Conservation (phyloP, 2,329 filamentous ascomycete species). For the Ophiostoma montium region DNA sequence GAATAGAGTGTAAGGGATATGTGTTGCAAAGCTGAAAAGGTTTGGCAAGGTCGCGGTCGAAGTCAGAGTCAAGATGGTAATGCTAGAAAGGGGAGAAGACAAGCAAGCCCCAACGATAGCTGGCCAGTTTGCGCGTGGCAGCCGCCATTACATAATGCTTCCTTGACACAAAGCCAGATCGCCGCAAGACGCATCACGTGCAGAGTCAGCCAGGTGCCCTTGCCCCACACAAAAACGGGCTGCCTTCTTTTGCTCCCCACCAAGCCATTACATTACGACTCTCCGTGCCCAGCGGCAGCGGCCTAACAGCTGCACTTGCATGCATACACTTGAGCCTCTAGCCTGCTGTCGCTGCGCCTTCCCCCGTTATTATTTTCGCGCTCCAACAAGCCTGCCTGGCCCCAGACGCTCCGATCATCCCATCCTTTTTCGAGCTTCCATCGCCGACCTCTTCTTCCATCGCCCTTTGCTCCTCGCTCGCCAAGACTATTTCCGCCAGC, state of each 20-base stretch:
- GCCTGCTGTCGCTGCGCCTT: too few relatives aligned
- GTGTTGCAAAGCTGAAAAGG: not conserved
- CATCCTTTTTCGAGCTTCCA: not conserved
- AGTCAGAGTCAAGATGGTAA: too few relatives aligned
- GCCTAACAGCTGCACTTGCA: too few relatives aligned
- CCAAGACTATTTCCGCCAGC: too few relatives aligned
- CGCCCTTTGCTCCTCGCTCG: not conserved
- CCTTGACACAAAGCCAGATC: conserved; percentile 11
- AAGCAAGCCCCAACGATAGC: not conserved
- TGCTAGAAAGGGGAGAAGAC: conserved; percentile 4
- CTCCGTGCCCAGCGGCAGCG: too few relatives aligned
- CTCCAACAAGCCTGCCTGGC: too few relatives aligned
- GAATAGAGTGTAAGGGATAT: not conserved
- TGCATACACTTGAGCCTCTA: too few relatives aligned
- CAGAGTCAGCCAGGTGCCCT: not conserved
- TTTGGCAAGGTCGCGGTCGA: not conserved
- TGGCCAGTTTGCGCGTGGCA: conserved; percentile 1
- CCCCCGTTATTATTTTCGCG: too few relatives aligned
- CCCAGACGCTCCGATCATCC: too few relatives aligned
- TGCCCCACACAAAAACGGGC: too few relatives aligned
- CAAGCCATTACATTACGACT: too few relatives aligned
- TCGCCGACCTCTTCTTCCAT: not conserved
- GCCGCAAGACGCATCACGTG: conserved; percentile 7
- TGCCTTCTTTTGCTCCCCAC: too few relatives aligned
- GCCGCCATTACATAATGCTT: not conserved